Conservation (phyloP, 2,329 filamentous ascomycete species). For the Beauveria sp. region DNA sequence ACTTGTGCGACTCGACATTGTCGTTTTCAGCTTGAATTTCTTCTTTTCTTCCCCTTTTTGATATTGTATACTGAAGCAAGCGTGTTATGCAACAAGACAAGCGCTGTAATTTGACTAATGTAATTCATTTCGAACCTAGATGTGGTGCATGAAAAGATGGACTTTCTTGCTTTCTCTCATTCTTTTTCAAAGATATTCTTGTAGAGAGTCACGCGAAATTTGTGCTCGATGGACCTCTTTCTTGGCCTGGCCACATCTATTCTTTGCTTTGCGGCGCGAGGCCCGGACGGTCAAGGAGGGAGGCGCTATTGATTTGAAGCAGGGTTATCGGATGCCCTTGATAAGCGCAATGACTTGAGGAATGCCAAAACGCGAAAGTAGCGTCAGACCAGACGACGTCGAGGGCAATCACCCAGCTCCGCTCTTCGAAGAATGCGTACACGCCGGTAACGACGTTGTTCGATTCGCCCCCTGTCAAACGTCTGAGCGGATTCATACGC, state of each 20-base stretch:
- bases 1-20: neutral
- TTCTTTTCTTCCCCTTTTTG: neutral
- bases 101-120: neutral
- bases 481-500: conserved; percentile 16
- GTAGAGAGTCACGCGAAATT: neutral
- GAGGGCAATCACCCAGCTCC: conserved; percentile 21
- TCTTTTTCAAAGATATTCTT: neutral
- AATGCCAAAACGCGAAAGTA: conserved; percentile 28
- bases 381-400: conserved; percentile 27
- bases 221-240: neutral
- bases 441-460: conserved; percentile 12
- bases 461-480: neutral
- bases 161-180: neutral
- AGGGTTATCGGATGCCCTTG: conserved; percentile 51
- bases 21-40: neutral
- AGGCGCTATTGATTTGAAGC: conserved; percentile 21
- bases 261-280: conserved; percentile 50
- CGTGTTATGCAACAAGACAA: neutral
- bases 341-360: conserved; percentile 28
- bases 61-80: neutral
- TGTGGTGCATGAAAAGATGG: neutral
- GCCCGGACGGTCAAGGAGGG: conserved; percentile 66
- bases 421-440: conserved; percentile 16
- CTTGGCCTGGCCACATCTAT: neutral
- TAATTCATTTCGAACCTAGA: neutral